Conservation (phyloP, 225 moss, liverwort and hornwort species). For the Ulota crispa region DNA sequence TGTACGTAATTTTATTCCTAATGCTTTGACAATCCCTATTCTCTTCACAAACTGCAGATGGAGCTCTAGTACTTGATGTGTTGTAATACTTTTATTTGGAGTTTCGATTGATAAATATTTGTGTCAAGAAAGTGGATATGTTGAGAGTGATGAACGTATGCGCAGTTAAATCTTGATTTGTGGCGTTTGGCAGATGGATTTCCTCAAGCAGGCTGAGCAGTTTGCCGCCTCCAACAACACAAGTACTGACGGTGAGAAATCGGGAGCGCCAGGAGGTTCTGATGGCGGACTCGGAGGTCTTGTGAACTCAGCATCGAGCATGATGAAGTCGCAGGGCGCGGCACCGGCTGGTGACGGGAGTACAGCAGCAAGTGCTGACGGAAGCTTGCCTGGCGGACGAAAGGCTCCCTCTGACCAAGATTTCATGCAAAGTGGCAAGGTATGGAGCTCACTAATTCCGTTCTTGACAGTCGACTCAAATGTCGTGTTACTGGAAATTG, state of each 20-base stretch:
- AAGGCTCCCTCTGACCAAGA: constrained; percentile 23
- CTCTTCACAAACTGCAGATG: not conserved
- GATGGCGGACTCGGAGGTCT: constrained; percentile 26
- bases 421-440: constrained; percentile 37
- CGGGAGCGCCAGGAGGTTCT: not conserved
- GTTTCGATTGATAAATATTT: not conserved
- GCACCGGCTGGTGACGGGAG: not conserved
- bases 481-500: not conserved
- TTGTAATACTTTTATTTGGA: not conserved
- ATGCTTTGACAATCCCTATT: not conserved
- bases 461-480: not conserved
- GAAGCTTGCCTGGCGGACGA: constrained; percentile 32
- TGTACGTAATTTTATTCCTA: not conserved
- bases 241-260: not conserved
- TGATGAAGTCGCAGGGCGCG: constrained; percentile 8
- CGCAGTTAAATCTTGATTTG: not conserved
- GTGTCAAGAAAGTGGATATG: not conserved
- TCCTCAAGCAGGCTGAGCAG: constrained; percentile 46
- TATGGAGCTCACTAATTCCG: not conserved
- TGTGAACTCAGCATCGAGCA: not conserved
- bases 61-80: not conserved
- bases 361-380: not conserved
- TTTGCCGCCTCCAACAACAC: constrained; percentile 12
- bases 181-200: constrained; percentile 38
- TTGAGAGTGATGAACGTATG: not conserved